phyloP scores from a whole-genome alignment of 768 basidiomycete genomes.

The Tricholoma matsutake region DNA sequence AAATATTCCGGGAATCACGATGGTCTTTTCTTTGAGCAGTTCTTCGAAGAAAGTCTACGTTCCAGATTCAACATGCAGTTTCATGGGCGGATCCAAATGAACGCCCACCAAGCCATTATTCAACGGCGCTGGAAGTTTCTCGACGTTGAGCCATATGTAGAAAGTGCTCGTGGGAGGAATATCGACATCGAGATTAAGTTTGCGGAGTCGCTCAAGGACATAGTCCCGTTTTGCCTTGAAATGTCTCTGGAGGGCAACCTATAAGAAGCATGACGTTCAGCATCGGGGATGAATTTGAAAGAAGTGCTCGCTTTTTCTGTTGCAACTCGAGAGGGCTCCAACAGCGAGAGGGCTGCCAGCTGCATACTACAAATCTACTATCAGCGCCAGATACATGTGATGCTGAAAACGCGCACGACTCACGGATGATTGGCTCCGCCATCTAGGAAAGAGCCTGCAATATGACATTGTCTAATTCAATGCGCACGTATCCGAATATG shows the following conservation, averaged over 20 bases:
- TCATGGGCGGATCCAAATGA: background rate
- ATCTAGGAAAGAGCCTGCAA: conserved; percentile 79
- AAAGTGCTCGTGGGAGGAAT: conserved; percentile 82
- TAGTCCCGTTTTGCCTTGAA: conserved; percentile 92
- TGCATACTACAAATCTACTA: conserved; percentile 54
- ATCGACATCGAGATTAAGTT: conserved; percentile 73
- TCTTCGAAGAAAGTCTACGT: conserved; percentile 91
- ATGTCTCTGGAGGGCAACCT: conserved; percentile 83
- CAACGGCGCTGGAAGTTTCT: conserved; percentile 72
- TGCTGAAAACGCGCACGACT: conserved; percentile 22
- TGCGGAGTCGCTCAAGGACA: conserved; percentile 75
- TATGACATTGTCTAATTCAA: background rate
- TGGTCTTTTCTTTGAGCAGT: conserved; percentile 84
- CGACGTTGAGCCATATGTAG: conserved; percentile 92
- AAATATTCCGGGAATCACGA: conserved; percentile 89
- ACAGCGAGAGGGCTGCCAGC: conserved; percentile 80
- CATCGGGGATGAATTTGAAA: background rate
- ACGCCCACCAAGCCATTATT: conserved; percentile 76
- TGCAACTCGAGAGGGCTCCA: conserved; percentile 67
- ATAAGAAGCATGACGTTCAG: conserved; percentile 2
- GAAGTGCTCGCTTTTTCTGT: conserved; percentile 55
- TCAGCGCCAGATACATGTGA: background rate
- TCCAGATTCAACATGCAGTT: background rate
- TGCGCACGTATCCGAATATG: conserved; percentile 1
- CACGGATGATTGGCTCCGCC: conserved; percentile 94